These are phyloP conservation scores for Rhynchospora tenuis DNA, from an alignment of 176 grass and related monocot species.

Conservation along the genomic window DNA sequence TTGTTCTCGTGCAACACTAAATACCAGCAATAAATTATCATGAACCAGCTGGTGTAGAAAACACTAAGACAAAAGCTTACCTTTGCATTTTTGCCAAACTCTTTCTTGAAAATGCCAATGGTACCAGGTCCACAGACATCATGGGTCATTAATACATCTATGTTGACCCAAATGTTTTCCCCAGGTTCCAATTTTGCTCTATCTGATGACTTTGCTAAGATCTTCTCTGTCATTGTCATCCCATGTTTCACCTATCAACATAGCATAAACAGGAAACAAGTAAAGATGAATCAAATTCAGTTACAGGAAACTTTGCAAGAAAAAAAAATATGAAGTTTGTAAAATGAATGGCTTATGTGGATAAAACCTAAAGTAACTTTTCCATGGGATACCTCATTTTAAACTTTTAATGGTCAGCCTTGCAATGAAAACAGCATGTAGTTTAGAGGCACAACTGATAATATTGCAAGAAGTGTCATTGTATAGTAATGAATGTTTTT, in stretches of 20 bases:
- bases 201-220: constrained; percentile 75
- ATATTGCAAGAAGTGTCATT: neutral
- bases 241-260: constrained; percentile 50
- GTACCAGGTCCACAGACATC: constrained; percentile 76
- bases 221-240: constrained; percentile 99
- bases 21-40: constrained; percentile 1
- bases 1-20: neutral
- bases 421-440: neutral
- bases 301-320: neutral
- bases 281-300: neutral
- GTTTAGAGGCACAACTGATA: neutral
- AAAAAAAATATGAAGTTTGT: neutral
- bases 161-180: constrained; percentile 93
- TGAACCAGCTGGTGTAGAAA: neutral
- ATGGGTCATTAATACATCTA: constrained; percentile 97
- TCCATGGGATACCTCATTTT: neutral
- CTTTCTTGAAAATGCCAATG: constrained; percentile 84
- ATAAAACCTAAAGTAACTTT: neutral
- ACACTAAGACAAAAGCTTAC: neutral
- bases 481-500: neutral
- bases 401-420: neutral
- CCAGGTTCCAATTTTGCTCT: constrained; percentile 62
- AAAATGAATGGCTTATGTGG: neutral
- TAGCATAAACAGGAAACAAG: neutral
- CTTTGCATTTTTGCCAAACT: constrained; percentile 83